Evolutionary conservation across 805 yeast species (phyloP).

Genomic region (Ogataea trehaloabstinens): DNA sequence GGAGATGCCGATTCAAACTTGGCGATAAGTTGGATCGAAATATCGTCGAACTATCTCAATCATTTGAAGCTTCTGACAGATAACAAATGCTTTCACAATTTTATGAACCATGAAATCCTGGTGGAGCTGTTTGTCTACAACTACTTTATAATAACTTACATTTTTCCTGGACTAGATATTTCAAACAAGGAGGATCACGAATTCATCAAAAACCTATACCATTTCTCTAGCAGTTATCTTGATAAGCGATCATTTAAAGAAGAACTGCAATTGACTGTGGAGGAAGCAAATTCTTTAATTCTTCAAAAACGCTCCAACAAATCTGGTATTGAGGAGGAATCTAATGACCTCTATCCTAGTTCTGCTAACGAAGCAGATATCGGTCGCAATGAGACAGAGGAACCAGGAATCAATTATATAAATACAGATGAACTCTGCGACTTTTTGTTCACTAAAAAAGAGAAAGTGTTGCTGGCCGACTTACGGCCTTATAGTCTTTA

Average conservation of each 20-base stretch:
- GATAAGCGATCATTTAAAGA: conserved; percentile 9
- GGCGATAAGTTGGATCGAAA: conserved; percentile 23
- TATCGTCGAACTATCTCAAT: conserved; percentile 21
- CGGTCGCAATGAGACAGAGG: background rate
- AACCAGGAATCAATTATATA: conserved; percentile 2
- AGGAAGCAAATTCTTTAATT: conserved; percentile 14
- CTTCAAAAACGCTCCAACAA: background rate
- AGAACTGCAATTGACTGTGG: conserved; percentile 15
- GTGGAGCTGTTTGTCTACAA: conserved; percentile 20
- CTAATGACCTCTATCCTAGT: conserved; percentile 15
- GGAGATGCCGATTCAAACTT: conserved; percentile 5
- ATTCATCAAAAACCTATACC: conserved; percentile 12
- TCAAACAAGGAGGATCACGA: conserved; percentile 16
- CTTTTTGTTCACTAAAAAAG: conserved; percentile 8
- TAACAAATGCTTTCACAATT: conserved; percentile 12
- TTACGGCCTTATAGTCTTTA: conserved; percentile 35
- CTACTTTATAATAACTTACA: conserved; percentile 17
- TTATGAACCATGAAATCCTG: conserved; percentile 18
- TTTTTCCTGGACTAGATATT: conserved; percentile 12
- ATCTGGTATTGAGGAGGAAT: background rate
- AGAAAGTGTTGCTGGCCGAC: conserved; percentile 36
- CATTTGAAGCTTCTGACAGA: conserved; percentile 14
- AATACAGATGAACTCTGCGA: conserved; percentile 15
- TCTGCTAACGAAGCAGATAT: conserved; percentile 1
- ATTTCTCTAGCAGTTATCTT: conserved; percentile 11